Base-by-base conservation (phyloP, 768 basidiomycete genomes). In the Infundibulicybe gibba region DNA sequence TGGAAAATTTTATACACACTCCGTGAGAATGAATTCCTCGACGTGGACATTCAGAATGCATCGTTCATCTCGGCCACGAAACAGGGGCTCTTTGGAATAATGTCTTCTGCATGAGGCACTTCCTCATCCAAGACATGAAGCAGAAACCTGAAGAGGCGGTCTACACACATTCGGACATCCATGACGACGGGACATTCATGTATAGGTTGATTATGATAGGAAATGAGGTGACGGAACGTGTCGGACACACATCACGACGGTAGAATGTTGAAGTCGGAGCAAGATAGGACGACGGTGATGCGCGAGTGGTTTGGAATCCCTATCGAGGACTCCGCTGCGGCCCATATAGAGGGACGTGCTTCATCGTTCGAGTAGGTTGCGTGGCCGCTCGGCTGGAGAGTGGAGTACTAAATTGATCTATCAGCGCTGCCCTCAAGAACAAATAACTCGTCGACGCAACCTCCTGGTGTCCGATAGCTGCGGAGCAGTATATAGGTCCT, bases 1-100 rank as follows among this genome's bases (percentile, higher is more conserved):
- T 68, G 64, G 65, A 45, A 44, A 21, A 43, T 61, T 10, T 48
- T 60, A 14, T 64, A 57, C 40, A 44, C 58, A 8, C 65, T 69
- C 45, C 44, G 55, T 3, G 65, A 65, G 42, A 51, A 52, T 15
- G 65, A 67, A 43, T 59, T 49, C 41, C 62, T 52, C 44, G 41
- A 38, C 3, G 17, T 19, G 8, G n/a, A n/a, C n/a, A n/a, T n/a
- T n/a, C n/a, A n/a, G n/a, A n/a, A n/a, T n/a, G n/a, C n/a, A n/a
- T n/a, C 63, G 0, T 59, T 56, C 47, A 55, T 53, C 34, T 56
- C 62, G 5, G 59, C 50, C 25, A 49, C 32, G 11, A 55, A 49
- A 15, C 56, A 54, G 0, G 41, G 32, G 14, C 50, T 49, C 13
- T 35, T 43, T 25, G 8, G 25, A 25, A 8, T 8, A 25, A 25